Evolutionary conservation across 2,329 filamentous ascomycete genomes (phyloP).

Genomic region (Colletotrichum lindemuthianum): DNA sequence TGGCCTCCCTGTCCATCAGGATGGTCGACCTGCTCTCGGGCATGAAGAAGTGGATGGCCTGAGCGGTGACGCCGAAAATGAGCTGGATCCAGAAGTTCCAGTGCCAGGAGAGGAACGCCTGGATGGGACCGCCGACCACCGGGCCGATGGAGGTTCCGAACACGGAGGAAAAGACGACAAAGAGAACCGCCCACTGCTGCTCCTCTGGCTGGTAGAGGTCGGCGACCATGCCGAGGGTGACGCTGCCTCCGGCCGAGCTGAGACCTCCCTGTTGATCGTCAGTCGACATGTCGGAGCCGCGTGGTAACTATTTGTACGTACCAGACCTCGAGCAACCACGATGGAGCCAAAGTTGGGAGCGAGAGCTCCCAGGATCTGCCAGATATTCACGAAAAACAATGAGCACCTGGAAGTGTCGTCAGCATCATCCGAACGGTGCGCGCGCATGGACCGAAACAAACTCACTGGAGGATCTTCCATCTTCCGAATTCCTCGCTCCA

Average conservation of each 20-base stretch:
- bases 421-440: neutral
- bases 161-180: constrained; percentile 67
- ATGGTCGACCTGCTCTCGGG: constrained; percentile 69
- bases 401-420: constrained; percentile 11
- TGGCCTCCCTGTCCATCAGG: constrained; percentile 67
- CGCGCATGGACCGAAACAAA: neutral
- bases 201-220: constrained; percentile 68
- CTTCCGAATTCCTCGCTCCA: constrained; percentile 65
- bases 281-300: neutral
- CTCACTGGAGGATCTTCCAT: constrained; percentile 61
- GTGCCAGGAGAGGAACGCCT: constrained; percentile 58
- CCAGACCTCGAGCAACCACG: constrained; percentile 51
- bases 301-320: neutral
- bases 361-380: constrained; percentile 58
- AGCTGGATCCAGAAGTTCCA: constrained; percentile 74
- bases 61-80: constrained; percentile 63
- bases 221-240: constrained; percentile 72
- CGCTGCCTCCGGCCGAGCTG: constrained; percentile 71
- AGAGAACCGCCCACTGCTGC: constrained; percentile 69
- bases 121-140: constrained; percentile 63
- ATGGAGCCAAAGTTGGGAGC: constrained; percentile 53
- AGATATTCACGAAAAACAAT: constrained; percentile 63
- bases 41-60: constrained; percentile 60
- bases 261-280: constrained; percentile 58
- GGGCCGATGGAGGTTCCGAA: constrained; percentile 64